Evolutionary conservation across 2,329 filamentous ascomycete genomes (phyloP), one percentile per base, ranked within the genome.

Genomic region (Didymella glomerata): DNA sequence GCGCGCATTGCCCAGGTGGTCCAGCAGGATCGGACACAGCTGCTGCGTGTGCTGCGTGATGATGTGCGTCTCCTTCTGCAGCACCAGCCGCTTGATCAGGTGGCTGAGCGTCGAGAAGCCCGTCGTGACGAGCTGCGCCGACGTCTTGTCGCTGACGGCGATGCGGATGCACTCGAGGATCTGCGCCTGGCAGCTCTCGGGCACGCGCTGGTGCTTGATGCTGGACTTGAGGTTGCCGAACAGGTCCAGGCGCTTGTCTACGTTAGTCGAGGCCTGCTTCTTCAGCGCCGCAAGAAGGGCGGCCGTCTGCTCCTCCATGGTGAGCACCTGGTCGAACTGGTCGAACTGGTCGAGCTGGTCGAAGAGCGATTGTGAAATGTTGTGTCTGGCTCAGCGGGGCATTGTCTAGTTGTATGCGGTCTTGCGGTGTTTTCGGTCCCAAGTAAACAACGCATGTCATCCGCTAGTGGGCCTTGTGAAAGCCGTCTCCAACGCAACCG

Each of bases 191-290:
- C 85, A 85, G 54, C 79, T 78, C 66, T 96, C 92, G 61, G 92
- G 92, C 45, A 97, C 91, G 80, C 93, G 93, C 75, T 91, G 90
- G 78, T 96, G 93, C 78, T 97, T 97, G 83, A 97, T 97, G 76
- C 88, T 86, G 42, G 91, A 93, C 79, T 97, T 96, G 78, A 93
- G 82, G 70, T 82, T 84, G 60, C 88, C 91, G 68, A 97, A 86
- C 53, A 86, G 85, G 64, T 86, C 82, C 64, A 92, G 84, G 75
- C 93, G 93, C 50, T 83, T 79, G 70, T 93, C 90, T 68, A 91
- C 82, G 48, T 87, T 84, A 36, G 85, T 83, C 68, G 91, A 90
- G 68, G 86, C 85, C 76, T 84, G 83, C 73, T 85, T 85, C 74
- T 85, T 85, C 51, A 81, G 79, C 57, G 78, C 79, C 58, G 78